Evolutionary conservation across 768 basidiomycete genomes (phyloP).

Genomic region (Collybiopsis luxurians): DNA sequence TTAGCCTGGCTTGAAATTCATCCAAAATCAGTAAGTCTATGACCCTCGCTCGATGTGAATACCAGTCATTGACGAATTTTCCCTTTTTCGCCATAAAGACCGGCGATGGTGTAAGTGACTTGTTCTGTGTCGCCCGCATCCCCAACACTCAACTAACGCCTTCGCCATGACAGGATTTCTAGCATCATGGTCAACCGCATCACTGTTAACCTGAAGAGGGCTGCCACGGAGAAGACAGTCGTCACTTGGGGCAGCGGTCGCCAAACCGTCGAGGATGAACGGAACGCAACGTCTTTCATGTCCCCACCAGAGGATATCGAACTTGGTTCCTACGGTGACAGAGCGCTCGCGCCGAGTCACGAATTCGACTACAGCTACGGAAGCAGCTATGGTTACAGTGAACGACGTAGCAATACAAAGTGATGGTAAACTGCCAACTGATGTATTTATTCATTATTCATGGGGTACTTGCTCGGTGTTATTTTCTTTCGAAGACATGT

Average conservation of each 20-base stretch:
- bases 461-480: too few species aligned
- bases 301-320: too few species aligned
- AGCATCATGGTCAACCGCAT: constrained; percentile 19
- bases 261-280: neutral
- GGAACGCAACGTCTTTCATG: too few species aligned
- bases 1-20: constrained; percentile 7
- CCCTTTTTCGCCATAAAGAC: neutral
- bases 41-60: neutral
- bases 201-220: constrained; percentile 16
- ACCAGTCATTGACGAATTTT: neutral
- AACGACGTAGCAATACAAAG: too few species aligned
- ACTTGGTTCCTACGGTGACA: too few species aligned
- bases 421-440: too few species aligned
- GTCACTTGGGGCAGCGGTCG: constrained; percentile 9
- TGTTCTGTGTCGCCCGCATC: neutral
- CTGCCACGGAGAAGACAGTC: neutral
- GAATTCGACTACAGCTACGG: too few species aligned
- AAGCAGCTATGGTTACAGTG: too few species aligned
- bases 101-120: constrained; percentile 11
- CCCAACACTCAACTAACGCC: neutral
- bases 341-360: too few species aligned
- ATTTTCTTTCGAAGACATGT: too few species aligned
- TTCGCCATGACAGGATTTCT: constrained; percentile 11
- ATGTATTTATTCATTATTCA: too few species aligned
- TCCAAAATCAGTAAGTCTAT: constrained; percentile 11